These are phyloP conservation scores for Carallia brachiata DNA, from an alignment of 345 rosid species.

Conservation along the genomic window DNA sequence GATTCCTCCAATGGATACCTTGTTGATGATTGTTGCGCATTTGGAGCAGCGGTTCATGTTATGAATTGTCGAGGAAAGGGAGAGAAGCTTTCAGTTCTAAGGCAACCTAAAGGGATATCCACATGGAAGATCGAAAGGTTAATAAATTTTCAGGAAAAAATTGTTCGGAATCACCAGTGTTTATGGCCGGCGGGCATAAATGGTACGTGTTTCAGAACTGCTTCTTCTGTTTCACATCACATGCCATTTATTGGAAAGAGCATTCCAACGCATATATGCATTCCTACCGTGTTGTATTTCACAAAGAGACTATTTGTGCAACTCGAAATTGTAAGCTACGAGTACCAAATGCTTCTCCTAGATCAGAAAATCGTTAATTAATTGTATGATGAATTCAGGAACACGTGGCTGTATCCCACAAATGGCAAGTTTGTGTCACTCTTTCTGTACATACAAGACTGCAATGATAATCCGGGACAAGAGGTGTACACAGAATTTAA, in stretches of 20 bases:
- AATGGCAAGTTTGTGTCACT: too few relatives aligned
- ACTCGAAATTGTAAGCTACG: too few relatives aligned
- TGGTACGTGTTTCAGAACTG: neutral
- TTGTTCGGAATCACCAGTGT: neutral
- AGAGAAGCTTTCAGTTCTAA: neutral
- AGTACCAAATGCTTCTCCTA: neutral
- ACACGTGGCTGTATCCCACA: neutral
- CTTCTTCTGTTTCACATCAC: neutral
- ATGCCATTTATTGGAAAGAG: neutral
- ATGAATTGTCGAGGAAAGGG: neutral
- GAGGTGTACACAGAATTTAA: too few relatives aligned
- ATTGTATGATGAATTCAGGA: slow-evolving; percentile 6
- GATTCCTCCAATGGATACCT: slow-evolving; percentile 5
- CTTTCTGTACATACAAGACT: too few relatives aligned
- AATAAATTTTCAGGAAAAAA: neutral
- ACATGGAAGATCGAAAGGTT: neutral
- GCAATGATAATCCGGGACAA: too few relatives aligned
- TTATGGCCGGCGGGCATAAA: neutral
- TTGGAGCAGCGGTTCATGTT: slow-evolving; percentile 9
- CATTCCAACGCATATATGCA: neutral
- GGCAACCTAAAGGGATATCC: neutral
- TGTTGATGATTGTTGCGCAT: slow-evolving; percentile 1
- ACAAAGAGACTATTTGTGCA: too few relatives aligned
- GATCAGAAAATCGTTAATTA: neutral
- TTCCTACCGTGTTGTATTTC: too few relatives aligned